Conservation (phyloP, 495 filamentous ascomycete genomes). For the Xeromyces bisporus region DNA sequence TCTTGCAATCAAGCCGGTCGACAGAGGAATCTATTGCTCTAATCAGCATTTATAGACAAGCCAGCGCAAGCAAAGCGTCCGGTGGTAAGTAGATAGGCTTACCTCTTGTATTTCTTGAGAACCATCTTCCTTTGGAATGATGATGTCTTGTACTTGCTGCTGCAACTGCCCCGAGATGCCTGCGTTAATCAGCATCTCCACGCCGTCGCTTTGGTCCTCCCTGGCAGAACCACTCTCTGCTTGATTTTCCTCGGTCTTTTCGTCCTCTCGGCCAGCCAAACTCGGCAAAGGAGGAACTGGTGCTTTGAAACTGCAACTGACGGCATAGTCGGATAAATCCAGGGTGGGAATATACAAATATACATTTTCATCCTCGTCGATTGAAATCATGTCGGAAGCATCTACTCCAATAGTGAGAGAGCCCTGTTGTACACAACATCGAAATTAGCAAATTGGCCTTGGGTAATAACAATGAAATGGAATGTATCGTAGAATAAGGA, state of each 20-base stretch:
- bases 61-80: constrained; percentile 1
- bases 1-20: constrained; percentile 12
- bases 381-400: constrained; percentile 19
- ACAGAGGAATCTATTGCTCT: constrained; percentile 17
- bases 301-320: constrained; percentile 20
- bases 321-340: constrained; percentile 9
- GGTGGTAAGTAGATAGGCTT: neutral
- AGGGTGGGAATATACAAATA: constrained; percentile 15
- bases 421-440: constrained; percentile 10
- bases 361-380: constrained; percentile 16
- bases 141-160: constrained; percentile 8
- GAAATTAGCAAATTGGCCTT: neutral
- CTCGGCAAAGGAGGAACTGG: constrained; percentile 14
- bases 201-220: constrained; percentile 3
- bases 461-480: neutral
- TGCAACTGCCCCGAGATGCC: constrained; percentile 16
- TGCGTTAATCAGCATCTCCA: constrained; percentile 17
- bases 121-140: constrained; percentile 13
- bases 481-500: neutral
- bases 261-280: constrained; percentile 7
- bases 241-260: constrained; percentile 6
- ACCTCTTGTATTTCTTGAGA: constrained; percentile 11
- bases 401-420: constrained; percentile 25
- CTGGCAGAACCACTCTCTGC: constrained; percentile 6
- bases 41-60: too few species aligned